phyloP scores from a whole-genome alignment of 2,329 filamentous ascomycete genomes.

The Ilyonectria robusta region DNA sequence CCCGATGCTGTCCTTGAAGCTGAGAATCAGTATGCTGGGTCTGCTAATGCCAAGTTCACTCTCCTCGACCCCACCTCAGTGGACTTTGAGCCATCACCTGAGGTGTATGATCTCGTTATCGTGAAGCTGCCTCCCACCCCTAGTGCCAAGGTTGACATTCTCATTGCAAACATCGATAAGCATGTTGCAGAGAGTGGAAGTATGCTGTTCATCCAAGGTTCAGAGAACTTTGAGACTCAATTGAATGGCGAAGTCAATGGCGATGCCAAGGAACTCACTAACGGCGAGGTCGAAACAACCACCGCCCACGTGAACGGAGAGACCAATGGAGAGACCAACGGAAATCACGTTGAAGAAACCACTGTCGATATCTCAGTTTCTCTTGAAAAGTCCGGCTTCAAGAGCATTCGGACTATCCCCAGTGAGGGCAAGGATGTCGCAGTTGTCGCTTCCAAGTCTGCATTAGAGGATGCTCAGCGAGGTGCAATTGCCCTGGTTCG shows the following conservation, averaged over 20 bases:
- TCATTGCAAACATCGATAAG: constrained; percentile 2
- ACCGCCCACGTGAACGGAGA: neutral
- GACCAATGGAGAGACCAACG: neutral
- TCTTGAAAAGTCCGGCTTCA: constrained; percentile 1
- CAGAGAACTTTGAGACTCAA: neutral
- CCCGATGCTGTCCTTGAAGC: constrained; percentile 17
- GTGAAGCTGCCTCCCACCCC: neutral
- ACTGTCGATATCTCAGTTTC: neutral
- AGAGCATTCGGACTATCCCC: neutral
- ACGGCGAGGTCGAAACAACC: neutral
- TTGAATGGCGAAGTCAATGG: neutral
- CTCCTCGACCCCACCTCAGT: neutral
- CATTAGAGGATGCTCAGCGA: neutral
- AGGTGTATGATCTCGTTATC: constrained; percentile 5
- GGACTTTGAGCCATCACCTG: constrained; percentile 5
- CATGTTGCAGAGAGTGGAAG: constrained; percentile 3
- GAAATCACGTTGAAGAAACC: neutral
- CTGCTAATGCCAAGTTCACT: constrained; percentile 20
- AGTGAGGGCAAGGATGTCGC: neutral
- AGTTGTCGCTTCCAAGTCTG: neutral
- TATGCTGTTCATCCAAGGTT: neutral
- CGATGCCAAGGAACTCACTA: neutral
- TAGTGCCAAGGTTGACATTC: neutral
- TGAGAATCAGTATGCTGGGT: constrained; percentile 7
- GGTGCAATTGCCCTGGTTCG: neutral